These are phyloP conservation scores for Jimgerdemannia lactiflua DNA, from an alignment of 192 early-diverging fungal species.

Conservation along the genomic window DNA sequence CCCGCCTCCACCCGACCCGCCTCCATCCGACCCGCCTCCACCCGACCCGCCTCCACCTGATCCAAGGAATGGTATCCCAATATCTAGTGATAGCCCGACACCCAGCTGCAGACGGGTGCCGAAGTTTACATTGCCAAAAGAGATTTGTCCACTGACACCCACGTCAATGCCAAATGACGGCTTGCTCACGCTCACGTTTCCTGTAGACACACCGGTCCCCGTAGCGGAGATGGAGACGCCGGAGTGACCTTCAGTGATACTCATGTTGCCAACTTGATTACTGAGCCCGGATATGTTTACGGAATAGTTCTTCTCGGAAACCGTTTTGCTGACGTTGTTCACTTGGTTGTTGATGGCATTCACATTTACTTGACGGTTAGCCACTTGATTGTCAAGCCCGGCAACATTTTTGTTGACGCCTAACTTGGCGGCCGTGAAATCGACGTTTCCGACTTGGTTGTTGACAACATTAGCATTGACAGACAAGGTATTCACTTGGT, in stretches of 20 bases:
- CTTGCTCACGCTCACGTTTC: slow-evolving; percentile 1
- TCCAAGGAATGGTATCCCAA: slow-evolving; percentile 7
- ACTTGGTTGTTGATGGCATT: background rate
- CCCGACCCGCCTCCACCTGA: background rate
- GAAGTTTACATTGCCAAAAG: slow-evolving; percentile 4
- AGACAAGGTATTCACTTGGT: background rate
- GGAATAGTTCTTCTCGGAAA: background rate
- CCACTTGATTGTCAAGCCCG: background rate
- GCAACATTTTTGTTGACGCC: background rate
- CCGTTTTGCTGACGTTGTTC: background rate
- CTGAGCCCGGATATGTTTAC: background rate
- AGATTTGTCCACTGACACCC: slow-evolving; percentile 9
- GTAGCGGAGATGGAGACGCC: background rate
- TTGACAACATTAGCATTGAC: background rate
- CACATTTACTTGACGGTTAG: background rate
- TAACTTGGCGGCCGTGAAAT: background rate
- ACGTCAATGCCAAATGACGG: slow-evolving; percentile 15
- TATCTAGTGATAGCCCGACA: slow-evolving; percentile 6
- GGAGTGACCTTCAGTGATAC: background rate
- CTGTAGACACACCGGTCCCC: slow-evolving; percentile 6
- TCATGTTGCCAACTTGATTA: background rate
- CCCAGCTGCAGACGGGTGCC: slow-evolving; percentile 13
- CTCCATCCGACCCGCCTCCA: background rate
- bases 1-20: too few relatives aligned
- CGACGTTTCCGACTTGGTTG: slow-evolving; percentile 4